Percentiles rank a stretch among this genome's conserved stretches.
Evolutionary conservation across 2,329 filamentous ascomycete species (phyloP).

Genomic region (Aspergillus costaricaensis): DNA sequence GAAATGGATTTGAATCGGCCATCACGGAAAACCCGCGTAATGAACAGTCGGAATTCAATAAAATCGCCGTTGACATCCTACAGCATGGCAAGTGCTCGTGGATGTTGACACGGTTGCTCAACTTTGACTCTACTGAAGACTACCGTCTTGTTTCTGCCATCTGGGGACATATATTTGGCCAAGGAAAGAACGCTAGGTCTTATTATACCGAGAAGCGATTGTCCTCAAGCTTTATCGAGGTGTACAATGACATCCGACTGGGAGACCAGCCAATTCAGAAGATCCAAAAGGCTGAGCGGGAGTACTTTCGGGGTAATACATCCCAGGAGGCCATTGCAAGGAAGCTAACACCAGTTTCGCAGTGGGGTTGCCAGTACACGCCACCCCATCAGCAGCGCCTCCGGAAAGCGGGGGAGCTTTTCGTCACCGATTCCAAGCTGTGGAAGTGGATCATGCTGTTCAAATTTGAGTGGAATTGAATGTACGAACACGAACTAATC

Average conservation of each 20-base stretch:
- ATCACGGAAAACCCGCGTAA: neutral
- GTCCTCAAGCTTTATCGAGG: constrained; percentile 13
- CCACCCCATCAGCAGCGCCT: neutral
- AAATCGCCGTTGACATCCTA: constrained; percentile 16
- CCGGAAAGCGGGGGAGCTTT: neutral
- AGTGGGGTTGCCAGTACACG: neutral
- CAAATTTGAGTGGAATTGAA: too few relatives aligned
- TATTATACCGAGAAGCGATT: constrained; percentile 12
- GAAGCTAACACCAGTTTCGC: neutral
- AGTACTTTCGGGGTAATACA: neutral
- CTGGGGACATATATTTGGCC: constrained; percentile 12
- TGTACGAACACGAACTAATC: too few relatives aligned
- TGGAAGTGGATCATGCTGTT: neutral
- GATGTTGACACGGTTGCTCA: constrained; percentile 23
- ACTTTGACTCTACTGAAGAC: constrained; percentile 22
- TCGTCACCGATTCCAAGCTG: neutral
- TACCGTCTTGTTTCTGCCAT: constrained; percentile 20
- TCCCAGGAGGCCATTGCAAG: neutral
- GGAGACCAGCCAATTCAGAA: neutral
- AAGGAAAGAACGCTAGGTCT: constrained; percentile 7
- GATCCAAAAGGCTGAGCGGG: neutral
- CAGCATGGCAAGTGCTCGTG: constrained; percentile 15
- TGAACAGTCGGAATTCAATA: neutral
- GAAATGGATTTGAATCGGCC: constrained; percentile 11
- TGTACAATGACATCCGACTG: constrained; percentile 13